Base-by-base conservation (phyloP, 208 protist genomes). In the Zelonia costaricensis region DNA sequence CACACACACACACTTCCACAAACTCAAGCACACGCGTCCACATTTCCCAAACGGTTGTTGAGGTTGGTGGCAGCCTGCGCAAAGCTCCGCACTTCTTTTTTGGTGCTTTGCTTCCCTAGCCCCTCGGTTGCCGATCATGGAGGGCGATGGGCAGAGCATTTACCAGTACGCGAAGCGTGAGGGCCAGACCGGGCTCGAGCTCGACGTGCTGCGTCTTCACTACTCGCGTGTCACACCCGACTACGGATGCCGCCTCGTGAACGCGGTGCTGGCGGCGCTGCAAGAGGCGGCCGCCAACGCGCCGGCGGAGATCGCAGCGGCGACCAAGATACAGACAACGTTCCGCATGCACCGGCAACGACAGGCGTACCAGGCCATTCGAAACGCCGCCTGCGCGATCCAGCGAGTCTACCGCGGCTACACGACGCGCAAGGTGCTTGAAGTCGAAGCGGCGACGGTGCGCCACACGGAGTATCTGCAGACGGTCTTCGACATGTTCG, bases 401-500 rank as follows among this genome's bases (percentile, higher is more conserved):
- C 86, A 93, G 67, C 68, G 78, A 8, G 45, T 84, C 9, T 88
- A 76, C 51, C 81, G 81, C 46, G 77, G 85, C n/a, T 63, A 78
- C 62, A 15, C 62, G 15, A 48, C 74, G 12, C 73, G 82, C 4
- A 62, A 58, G 51, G 54, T 22, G n/a, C 62, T 81, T 16, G 33
- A 10, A 23, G n/a, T 27, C 2, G 46, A 79, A 22, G 64, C 58
- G 1, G 35, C 36, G 16, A 40, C 56, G 2, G 43, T 39, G 23
- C 18, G 22, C 33, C 27, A 38, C 53, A 40, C 33, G 18, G 33
- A 31, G 0, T 73, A 79, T 57, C 57, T 80, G 9, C 35, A 47
- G 36, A 59, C 68, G 13, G 59, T 88, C n/a, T 93, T 90, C 55
- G 53, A 86, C 53, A 80, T 81, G 46, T 93, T 86, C 30, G 82